Evolutionary conservation across 2,329 filamentous ascomycete genomes (phyloP), one percentile per base, ranked within the genome.

Genomic region (Ophiostoma angusticollis): DNA sequence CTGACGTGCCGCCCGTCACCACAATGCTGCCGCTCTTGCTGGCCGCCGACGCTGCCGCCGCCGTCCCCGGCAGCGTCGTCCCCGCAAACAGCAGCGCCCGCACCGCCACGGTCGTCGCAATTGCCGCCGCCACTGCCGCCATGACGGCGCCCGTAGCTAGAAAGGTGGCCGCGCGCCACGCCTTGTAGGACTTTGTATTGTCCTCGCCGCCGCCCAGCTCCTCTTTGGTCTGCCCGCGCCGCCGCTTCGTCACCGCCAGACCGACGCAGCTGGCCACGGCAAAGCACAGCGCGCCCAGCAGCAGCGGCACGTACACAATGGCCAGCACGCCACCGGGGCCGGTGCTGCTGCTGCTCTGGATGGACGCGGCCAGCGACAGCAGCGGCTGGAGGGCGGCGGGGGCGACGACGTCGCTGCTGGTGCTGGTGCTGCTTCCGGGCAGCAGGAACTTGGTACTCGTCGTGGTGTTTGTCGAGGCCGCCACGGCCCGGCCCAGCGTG

Each of bases 11-110:
- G 18, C 45, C 47, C 9, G 36, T 28, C n/a, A 39, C 30, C 2
- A 12, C 23, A 12, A 48, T 36, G 21, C 35, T 23, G 27, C 37
- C 29, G 24, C 21, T 17, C 1, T 35, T 19, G 24, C 18, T 37
- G 2, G 13, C 30, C 3, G 30, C 24, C 1, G 21, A 23, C 5
- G 31, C 22, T 1, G 33, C 6, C 1, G 31, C 7, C 2, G 28
- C n/a, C 2, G 27, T 11, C 25, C 46, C 46, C 2, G 46, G 46
- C 25, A 48, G 35, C 11, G 17, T 17, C 1, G 43, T 42, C 16
- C 44, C 44, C 8, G 47, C 39, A 29, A 47, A 50, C 8, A 44
- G 45, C 13, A 50, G 48, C 1, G 45, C 45, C 9, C 47, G 47
- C 19, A 38, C 37, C 4, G 47, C 47, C 13, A 42, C 41, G 1